Evolutionary conservation across 257 asterid genomes (phyloP).

Genomic region (Cynanchum wilfordii): DNA sequence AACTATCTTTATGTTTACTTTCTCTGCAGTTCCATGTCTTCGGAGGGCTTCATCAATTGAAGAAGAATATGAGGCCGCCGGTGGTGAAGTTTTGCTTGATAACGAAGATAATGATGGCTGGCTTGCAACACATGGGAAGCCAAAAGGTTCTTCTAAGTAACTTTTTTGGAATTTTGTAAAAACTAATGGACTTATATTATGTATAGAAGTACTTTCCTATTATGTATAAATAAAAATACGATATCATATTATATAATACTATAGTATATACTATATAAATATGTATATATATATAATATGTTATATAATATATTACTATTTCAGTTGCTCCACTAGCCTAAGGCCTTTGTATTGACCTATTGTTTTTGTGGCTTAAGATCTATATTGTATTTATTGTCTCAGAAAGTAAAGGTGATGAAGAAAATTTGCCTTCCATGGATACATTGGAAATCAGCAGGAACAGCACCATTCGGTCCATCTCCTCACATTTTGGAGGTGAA

Average conservation of each 20-base stretch:
- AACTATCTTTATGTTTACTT: not conserved
- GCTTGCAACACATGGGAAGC: conserved; percentile 97
- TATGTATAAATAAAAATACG: no score
- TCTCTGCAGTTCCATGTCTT: conserved; percentile 73
- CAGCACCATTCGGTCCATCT: conserved; percentile 56
- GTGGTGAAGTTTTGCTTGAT: conserved; percentile 91
- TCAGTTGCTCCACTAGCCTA: no score
- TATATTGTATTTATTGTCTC: conserved; percentile 19
- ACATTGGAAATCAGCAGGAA: conserved; percentile 68
- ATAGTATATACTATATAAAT: no score
- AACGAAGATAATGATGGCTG: conserved; percentile 91
- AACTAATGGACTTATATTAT: not conserved
- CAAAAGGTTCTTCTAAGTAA: conserved; percentile 45
- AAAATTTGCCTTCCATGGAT: conserved; percentile 85
- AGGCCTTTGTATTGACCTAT: not conserved
- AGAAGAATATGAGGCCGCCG: conserved; percentile 97
- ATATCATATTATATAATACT: no score
- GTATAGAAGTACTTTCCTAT: no score
- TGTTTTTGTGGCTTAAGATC: not conserved
- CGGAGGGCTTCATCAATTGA: conserved; percentile 92
- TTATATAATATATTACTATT: no score
- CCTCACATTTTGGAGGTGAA: conserved; percentile 84
- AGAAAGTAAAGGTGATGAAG: conserved; percentile 63
- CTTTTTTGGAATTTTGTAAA: not conserved
- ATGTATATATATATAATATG: no score